Evolutionary conservation across 352 stramenopile genomes (phyloP).

Genomic region (Globisporangium splendens): DNA sequence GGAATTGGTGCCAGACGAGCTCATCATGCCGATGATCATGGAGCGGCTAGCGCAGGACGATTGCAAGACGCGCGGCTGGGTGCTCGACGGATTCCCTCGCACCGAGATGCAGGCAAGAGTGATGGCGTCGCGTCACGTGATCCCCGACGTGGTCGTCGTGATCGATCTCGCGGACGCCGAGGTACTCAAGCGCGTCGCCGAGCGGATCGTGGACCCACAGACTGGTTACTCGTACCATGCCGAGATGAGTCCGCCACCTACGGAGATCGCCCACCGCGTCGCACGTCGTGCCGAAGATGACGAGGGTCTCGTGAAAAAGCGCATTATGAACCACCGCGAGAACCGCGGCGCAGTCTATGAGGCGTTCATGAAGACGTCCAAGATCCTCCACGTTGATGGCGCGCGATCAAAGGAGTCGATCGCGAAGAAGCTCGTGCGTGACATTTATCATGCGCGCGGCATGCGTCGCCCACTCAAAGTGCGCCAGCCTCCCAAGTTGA

Average conservation of each 20-base stretch:
- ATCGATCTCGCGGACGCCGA: conserved; percentile 90
- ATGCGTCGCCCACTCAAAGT: conserved; percentile 39
- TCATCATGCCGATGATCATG: conserved; percentile 89
- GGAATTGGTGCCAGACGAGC: conserved; percentile 89
- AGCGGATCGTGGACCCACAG: conserved; percentile 75
- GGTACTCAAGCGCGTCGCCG: conserved; percentile 72
- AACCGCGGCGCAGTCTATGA: conserved; percentile 77
- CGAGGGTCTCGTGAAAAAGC: conserved; percentile 73
- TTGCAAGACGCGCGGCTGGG: conserved; percentile 86
- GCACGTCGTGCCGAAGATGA: conserved; percentile 80
- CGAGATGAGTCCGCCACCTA: conserved; percentile 60
- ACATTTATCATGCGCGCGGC: conserved; percentile 49
- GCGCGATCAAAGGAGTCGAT: conserved; percentile 41
- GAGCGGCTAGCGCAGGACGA: conserved; percentile 82
- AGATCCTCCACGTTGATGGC: conserved; percentile 67
- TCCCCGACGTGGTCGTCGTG: conserved; percentile 89
- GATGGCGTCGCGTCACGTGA: conserved; percentile 69
- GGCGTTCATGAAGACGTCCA: conserved; percentile 67
- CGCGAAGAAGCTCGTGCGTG: conserved; percentile 34
- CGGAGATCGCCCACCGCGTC: conserved; percentile 41
- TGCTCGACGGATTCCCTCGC: conserved; percentile 94
- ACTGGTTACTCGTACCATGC: conserved; percentile 83
- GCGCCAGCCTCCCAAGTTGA: conserved; percentile 58
- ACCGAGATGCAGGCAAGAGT: conserved; percentile 89
- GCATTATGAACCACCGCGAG: conserved; percentile 75